These are phyloP conservation scores for Saccharum spontaneum DNA, from an alignment of 176 grass and related monocot genomes.

Conservation along the genomic window DNA sequence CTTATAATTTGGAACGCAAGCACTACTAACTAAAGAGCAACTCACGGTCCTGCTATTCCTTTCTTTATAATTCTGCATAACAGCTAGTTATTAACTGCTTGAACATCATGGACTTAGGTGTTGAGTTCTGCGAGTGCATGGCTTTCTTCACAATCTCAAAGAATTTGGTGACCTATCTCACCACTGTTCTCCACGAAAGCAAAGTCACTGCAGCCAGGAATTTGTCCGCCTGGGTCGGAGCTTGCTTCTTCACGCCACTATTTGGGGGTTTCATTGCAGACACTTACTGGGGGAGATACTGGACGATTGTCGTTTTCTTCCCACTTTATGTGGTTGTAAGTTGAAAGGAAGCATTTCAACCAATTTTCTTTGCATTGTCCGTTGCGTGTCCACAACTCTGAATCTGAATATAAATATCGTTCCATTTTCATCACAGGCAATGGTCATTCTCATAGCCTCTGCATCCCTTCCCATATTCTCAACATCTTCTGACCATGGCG, in stretches of 20 bases:
- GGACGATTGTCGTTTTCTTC: constrained; percentile 18
- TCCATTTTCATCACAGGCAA: constrained; percentile 25
- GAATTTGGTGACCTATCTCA: constrained; percentile 40
- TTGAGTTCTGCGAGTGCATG: constrained; percentile 18
- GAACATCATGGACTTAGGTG: neutral
- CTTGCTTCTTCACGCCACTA: constrained; percentile 21
- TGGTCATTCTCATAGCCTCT: constrained; percentile 31
- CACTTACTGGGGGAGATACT: constrained; percentile 38
- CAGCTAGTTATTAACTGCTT: neutral
- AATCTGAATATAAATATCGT: neutral
- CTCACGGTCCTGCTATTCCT: neutral
- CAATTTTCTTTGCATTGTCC: no score
- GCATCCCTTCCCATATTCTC: neutral
- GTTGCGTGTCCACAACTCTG: neutral
- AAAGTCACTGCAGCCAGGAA: constrained; percentile 11
- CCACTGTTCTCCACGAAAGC: constrained; percentile 24
- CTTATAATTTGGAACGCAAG: no score
- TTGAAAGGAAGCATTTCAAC: neutral
- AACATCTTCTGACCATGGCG: no score
- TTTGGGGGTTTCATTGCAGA: constrained; percentile 39
- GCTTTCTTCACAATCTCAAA: neutral
- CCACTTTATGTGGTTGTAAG: constrained; percentile 3
- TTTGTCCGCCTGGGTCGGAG: constrained; percentile 22
- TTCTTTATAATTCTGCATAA: neutral
- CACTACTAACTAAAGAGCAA: neutral